Conservation (phyloP, 106 monocot genomes). For the Platanthera guangdongensis region DNA sequence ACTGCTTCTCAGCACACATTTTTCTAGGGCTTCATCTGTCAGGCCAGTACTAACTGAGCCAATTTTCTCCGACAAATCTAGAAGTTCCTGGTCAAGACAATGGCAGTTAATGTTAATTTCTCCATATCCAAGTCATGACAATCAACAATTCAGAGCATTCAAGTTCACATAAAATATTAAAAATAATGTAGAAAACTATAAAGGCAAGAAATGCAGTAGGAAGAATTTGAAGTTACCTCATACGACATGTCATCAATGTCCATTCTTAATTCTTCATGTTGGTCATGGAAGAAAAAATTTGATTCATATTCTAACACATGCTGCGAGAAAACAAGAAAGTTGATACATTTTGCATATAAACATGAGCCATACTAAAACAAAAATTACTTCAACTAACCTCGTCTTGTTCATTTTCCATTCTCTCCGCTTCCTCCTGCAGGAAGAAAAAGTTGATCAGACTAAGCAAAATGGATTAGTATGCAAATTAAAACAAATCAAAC, state of each 20-base stretch:
- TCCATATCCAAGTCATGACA: not conserved
- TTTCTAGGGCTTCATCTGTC: constrained; percentile 54
- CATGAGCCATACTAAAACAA: not conserved
- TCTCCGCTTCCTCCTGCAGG: not conserved
- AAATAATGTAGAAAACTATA: not conserved
- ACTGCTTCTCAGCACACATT: constrained; percentile 52
- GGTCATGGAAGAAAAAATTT: constrained; percentile 35
- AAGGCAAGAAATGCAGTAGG: not conserved
- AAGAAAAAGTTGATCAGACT: not conserved
- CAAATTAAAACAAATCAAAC: constrained; percentile 2
- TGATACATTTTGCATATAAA: not conserved
- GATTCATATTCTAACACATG: constrained; percentile 39
- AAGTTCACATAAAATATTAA: not conserved
- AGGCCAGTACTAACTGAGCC: constrained; percentile 86
- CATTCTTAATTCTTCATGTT: constrained; percentile 70
- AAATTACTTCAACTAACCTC: not conserved
- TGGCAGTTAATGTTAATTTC: not conserved
- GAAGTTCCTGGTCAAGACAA: constrained; percentile 47
- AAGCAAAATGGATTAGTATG: not conserved
- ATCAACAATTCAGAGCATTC: not conserved
- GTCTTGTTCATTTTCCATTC: not conserved
- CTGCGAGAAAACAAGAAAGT: not conserved
- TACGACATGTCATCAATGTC: constrained; percentile 82
- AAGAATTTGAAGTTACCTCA: constrained; percentile 23
- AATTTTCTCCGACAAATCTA: constrained; percentile 75